Conservation (phyloP, 441 rosid genomes). For the Rhodomyrtus psidioides region DNA sequence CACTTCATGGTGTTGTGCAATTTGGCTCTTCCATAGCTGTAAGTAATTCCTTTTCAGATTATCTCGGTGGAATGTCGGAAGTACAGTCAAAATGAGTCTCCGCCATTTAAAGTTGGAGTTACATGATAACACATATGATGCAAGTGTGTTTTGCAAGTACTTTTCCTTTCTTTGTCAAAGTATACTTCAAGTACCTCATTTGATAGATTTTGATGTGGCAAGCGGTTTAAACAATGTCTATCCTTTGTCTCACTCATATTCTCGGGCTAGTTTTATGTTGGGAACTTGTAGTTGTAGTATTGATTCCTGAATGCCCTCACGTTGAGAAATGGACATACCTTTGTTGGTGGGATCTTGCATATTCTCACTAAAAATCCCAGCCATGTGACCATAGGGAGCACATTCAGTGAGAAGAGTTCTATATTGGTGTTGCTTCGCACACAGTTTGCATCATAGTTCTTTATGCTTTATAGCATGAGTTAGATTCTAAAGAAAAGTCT, state of each 20-base stretch:
- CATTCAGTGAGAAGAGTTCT: neutral
- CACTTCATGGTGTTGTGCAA: slow-evolving; percentile 84
- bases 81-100: neutral
- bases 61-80: neutral
- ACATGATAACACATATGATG: neutral
- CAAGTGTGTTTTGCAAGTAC: neutral
- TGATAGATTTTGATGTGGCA: neutral
- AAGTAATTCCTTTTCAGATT: slow-evolving; percentile 20
- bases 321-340: neutral
- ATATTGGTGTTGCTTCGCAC: neutral
- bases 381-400: neutral
- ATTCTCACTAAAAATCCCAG: neutral
- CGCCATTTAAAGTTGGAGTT: neutral
- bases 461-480: neutral
- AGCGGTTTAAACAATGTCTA: neutral
- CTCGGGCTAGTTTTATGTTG: neutral
- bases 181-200: neutral
- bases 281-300: neutral
- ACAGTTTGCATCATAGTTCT: neutral
- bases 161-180: neutral
- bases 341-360: neutral
- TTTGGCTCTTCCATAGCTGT: slow-evolving; percentile 74
- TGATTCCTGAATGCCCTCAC: neutral
- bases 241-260: neutral
- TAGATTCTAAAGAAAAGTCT: neutral